Conservation (phyloP, 2,329 filamentous ascomycete genomes). For the Epichloe uncinata region DNA sequence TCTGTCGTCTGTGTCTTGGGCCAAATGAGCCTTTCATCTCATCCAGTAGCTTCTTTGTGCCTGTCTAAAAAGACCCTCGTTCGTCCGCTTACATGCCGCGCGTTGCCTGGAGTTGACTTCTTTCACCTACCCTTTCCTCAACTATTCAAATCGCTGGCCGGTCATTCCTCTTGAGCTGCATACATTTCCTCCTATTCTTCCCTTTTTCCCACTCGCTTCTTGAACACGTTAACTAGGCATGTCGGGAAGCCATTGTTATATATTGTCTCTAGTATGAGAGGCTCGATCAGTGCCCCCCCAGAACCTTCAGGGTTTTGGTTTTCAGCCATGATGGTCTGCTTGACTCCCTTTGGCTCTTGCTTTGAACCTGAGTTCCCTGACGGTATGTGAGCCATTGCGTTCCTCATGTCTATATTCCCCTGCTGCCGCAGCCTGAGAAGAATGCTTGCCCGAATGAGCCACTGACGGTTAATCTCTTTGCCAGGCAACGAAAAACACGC, state of each 20-base stretch:
- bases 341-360: slow-evolving; percentile 25
- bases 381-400: slow-evolving; percentile 20
- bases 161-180: background rate
- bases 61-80: slow-evolving; percentile 1
- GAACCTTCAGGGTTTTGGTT: slow-evolving; percentile 34
- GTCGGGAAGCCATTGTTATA: background rate
- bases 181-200: slow-evolving; percentile 8
- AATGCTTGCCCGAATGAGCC: background rate
- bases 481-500: slow-evolving; percentile 18
- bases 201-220: background rate
- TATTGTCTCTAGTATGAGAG: slow-evolving; percentile 24
- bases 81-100: background rate
- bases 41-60: slow-evolving; percentile 1
- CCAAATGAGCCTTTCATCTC: slow-evolving; percentile 8
- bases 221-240: slow-evolving; percentile 5
- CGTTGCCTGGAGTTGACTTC: slow-evolving; percentile 5
- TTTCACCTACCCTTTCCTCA: slow-evolving; percentile 3
- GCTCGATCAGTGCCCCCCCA: slow-evolving; percentile 26
- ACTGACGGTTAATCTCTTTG: background rate
- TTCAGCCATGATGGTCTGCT: slow-evolving; percentile 31
- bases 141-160: slow-evolving; percentile 10
- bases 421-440: background rate
- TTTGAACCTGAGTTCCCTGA: slow-evolving; percentile 25
- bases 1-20: slow-evolving; percentile 6
- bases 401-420: background rate